Conservation (phyloP, 139 green algal genomes). For the Coelastrella sp. region DNA sequence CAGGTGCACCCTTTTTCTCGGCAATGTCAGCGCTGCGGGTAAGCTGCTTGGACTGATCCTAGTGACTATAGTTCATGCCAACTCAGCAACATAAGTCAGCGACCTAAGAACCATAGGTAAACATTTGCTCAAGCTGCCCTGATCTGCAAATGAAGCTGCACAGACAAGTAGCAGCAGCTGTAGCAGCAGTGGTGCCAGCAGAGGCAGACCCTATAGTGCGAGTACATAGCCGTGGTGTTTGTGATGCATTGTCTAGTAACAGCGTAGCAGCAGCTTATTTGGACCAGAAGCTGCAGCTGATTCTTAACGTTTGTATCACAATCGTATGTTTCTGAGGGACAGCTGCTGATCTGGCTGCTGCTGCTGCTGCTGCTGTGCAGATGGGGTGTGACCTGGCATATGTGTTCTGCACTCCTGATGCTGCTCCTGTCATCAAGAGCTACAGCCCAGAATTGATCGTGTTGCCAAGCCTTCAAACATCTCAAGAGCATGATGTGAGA, state of each 20-base stretch:
- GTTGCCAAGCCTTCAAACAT: slow-evolving; percentile 63
- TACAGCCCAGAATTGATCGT: slow-evolving; percentile 98
- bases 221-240: too few relatives aligned
- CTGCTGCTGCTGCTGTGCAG: slow-evolving; percentile 46
- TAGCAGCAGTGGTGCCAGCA: background rate
- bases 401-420: slow-evolving; percentile 89
- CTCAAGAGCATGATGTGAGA: too few relatives aligned
- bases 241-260: too few relatives aligned
- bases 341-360: background rate
- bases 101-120: too few relatives aligned
- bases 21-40: slow-evolving; percentile 85
- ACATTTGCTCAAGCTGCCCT: too few relatives aligned
- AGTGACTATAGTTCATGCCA: background rate
- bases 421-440: slow-evolving; percentile 91
- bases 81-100: too few relatives aligned
- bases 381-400: slow-evolving; percentile 91
- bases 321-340: background rate
- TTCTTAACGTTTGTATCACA: too few relatives aligned
- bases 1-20: slow-evolving; percentile 96
- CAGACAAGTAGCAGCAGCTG: background rate
- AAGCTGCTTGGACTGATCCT: background rate
- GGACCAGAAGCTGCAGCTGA: too few relatives aligned
- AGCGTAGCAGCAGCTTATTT: too few relatives aligned
- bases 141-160: too few relatives aligned
- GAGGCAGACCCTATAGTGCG: background rate